Conservation (phyloP, 2,329 filamentous ascomycete species). For the Ceratocystis albifundus region DNA sequence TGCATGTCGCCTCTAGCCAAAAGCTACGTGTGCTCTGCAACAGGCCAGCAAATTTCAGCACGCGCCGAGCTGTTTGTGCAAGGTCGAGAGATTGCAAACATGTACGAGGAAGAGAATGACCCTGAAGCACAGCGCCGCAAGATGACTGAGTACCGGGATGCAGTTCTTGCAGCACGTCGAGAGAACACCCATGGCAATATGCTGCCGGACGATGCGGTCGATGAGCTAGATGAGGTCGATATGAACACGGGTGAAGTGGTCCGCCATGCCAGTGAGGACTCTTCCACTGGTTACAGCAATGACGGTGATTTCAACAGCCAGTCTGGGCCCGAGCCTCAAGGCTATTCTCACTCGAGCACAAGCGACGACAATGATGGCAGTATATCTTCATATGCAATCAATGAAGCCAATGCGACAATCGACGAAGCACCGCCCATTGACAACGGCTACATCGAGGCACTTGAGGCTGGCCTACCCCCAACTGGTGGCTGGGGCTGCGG, state of each 20-base stretch:
- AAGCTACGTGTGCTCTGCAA: slow-evolving; percentile 59
- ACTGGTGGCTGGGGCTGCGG: slow-evolving; percentile 96
- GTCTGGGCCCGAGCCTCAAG: neutral
- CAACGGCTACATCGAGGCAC: slow-evolving; percentile 69
- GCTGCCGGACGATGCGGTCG: slow-evolving; percentile 25
- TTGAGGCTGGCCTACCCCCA: slow-evolving; percentile 85
- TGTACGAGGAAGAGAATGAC: slow-evolving; percentile 96
- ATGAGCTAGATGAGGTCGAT: slow-evolving; percentile 26
- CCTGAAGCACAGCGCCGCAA: slow-evolving; percentile 77
- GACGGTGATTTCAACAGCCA: neutral
- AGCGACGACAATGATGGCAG: neutral
- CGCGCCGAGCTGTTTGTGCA: slow-evolving; percentile 76
- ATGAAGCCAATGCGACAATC: slow-evolving; percentile 9
- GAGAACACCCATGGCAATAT: slow-evolving; percentile 28
- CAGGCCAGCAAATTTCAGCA: slow-evolving; percentile 62
- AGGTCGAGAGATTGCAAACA: slow-evolving; percentile 78
- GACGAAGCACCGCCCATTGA: slow-evolving; percentile 45
- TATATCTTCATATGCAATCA: neutral
- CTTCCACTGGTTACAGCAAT: neutral
- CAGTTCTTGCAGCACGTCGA: slow-evolving; percentile 21
- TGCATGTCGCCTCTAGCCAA: slow-evolving; percentile 87
- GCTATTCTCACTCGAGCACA: neutral
- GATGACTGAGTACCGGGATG: slow-evolving; percentile 47
- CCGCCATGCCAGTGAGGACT: slow-evolving; percentile 13
- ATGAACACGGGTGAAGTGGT: slow-evolving; percentile 31